Evolutionary conservation across 2,329 filamentous ascomycete species (phyloP), one percentile per base, ranked within the genome.

Genomic region (Epichloe amarillans): DNA sequence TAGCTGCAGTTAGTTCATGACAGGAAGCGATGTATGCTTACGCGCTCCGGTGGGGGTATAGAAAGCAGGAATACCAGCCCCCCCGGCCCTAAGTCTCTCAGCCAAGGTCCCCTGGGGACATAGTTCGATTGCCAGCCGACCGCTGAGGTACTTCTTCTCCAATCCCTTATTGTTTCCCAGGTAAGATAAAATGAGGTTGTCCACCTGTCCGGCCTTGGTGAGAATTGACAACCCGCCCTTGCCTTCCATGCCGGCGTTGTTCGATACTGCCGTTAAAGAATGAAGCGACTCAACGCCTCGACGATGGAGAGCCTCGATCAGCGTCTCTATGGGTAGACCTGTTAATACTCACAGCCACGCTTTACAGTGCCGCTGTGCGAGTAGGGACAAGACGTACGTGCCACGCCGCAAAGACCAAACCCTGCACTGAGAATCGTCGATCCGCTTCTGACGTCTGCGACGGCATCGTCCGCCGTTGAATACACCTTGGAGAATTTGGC

Each of bases 331-430:
- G 63, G 5, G 10, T 11, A 26, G 47, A 35, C 11, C 30, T 37
- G 41, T 49, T 21, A n/a, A 50, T 56, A 37, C 52, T 48, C 26
- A 47, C 3, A n/a, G 37, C n/a, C n/a, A 15, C 5, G 37, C 37
- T 38, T 38, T 10, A 7, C 10, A 11, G 30, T 4, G 30, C 30
- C 30, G 30, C 30, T 30, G 39, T 10, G 17, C n/a, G 8, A 41
- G 3, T 5, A 8, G n/a, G 33, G 17, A 39, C 11, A 42, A 19
- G n/a, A 45, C n/a, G 12, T 45, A 60, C 70, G 50, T 68, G 82
- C 80, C 17, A 89, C 83, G 56, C 86, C 86, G 58, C 84, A 90
- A 12, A 91, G 75, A n/a, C 87, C 87, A 64, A 91, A 91, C 1
- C 86, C 87, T 15, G 86, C 83, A 61, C 85, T 88, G 50, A 91